phyloP scores from a whole-genome alignment of 805 yeast genomes.

The Suhomyces tanzawaensis region DNA sequence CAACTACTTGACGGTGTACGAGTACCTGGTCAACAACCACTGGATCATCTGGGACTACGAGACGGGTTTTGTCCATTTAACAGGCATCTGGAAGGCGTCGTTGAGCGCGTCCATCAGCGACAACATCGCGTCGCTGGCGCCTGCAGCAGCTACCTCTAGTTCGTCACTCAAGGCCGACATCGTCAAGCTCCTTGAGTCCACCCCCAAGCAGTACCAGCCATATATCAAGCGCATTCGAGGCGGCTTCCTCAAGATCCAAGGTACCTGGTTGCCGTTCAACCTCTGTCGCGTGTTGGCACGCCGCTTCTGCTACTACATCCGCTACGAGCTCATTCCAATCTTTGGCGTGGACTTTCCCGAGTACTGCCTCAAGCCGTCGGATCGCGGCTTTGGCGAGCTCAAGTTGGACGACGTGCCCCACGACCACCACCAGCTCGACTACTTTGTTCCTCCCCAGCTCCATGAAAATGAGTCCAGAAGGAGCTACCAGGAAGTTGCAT shows the following conservation, averaged over 20 bases:
- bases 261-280: conserved; percentile 84
- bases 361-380: conserved; percentile 56
- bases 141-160: conserved; percentile 2
- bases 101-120: conserved; percentile 14
- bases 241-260: conserved; percentile 88
- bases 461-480: not conserved
- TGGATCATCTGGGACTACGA: conserved; percentile 84
- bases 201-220: conserved; percentile 59
- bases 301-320: conserved; percentile 72
- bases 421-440: conserved; percentile 10
- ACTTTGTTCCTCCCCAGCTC: conserved; percentile 3
- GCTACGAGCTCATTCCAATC: conserved; percentile 73
- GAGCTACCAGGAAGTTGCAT: not conserved
- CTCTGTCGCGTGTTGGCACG: conserved; percentile 67
- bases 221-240: conserved; percentile 77
- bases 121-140: conserved; percentile 2
- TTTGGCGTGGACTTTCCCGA: conserved; percentile 72
- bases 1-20: conserved; percentile 65
- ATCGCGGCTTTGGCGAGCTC: conserved; percentile 64
- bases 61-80: conserved; percentile 82
- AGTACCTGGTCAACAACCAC: conserved; percentile 64
- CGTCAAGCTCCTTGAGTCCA: conserved; percentile 62
- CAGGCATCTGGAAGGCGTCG: conserved; percentile 79
- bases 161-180: conserved; percentile 65
- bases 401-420: conserved; percentile 33